Conservation (phyloP, 2,329 filamentous ascomycete species). For the Coniochaeta hoffmannii region DNA sequence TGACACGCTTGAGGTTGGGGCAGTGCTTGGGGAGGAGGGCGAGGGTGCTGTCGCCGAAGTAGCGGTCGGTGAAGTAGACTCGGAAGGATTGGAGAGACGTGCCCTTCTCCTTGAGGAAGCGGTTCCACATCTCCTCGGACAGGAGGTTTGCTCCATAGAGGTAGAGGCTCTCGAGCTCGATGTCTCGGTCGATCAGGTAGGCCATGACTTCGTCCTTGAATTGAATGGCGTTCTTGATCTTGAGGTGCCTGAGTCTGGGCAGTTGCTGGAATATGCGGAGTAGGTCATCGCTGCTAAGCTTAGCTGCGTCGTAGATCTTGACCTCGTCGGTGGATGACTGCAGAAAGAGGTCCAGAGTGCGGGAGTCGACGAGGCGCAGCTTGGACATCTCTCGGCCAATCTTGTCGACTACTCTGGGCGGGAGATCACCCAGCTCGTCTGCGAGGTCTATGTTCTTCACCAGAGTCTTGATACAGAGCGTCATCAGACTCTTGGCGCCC, state of each 20-base stretch:
- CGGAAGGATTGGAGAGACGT: constrained; percentile 59
- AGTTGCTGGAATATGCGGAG: constrained; percentile 72
- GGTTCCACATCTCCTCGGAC: constrained; percentile 66
- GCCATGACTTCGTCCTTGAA: constrained; percentile 81
- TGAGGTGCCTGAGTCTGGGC: constrained; percentile 60
- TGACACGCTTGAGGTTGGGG: constrained; percentile 64
- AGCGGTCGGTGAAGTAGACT: constrained; percentile 75
- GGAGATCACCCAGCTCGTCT: constrained; percentile 54
- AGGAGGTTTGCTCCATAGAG: constrained; percentile 82
- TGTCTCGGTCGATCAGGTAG: constrained; percentile 68
- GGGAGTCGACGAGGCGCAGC: constrained; percentile 44
- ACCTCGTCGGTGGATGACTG: constrained; percentile 43
- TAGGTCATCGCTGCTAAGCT: constrained; percentile 68
- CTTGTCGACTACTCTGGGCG: constrained; percentile 47
- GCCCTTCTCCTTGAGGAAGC: constrained; percentile 61
- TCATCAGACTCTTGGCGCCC: constrained; percentile 62
- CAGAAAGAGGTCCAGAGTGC: constrained; percentile 50
- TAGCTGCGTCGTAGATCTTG: constrained; percentile 51
- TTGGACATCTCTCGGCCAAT: constrained; percentile 55
- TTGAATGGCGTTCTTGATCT: constrained; percentile 79
- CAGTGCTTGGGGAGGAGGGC: constrained; percentile 55
- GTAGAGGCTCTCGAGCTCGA: constrained; percentile 63
- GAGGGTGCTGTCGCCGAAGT: constrained; percentile 68
- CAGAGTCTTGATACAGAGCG: constrained; percentile 54
- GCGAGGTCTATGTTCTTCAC: constrained; percentile 56